Evolutionary conservation across 306 rosid genomes (phyloP).

Genomic region (Prunus campanulata): DNA sequence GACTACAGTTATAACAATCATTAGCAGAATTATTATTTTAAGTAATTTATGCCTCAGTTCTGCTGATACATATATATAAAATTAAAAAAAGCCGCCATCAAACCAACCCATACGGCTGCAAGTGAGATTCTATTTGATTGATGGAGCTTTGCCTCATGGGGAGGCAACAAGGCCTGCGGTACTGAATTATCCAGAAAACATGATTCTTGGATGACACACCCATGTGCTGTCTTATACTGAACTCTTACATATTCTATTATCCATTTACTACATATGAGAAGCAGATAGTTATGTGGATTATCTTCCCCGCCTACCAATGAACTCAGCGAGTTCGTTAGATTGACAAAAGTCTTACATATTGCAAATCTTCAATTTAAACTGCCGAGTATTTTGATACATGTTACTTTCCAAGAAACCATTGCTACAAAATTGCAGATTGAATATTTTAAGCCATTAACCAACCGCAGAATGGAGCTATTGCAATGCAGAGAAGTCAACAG

Average conservation of each 20-base stretch:
- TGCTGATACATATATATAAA: background rate
- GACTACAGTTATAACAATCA: background rate
- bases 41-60: background rate
- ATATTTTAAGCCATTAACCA: conserved; percentile 1
- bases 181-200: background rate
- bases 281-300: background rate
- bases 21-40: background rate
- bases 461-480: background rate
- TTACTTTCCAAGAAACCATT: background rate
- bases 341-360: background rate
- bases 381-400: background rate
- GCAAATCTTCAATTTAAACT: conserved; percentile 1
- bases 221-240: background rate
- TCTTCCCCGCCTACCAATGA: background rate
- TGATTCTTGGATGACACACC: background rate
- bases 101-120: background rate
- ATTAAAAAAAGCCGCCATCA: background rate
- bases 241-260: background rate
- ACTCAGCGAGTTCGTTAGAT: background rate
- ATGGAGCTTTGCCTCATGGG: background rate
- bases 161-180: background rate
- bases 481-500: background rate
- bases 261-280: conserved; percentile 5
- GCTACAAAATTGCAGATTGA: background rate
- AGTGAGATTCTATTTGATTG: background rate